phyloP scores from a whole-genome alignment of 306 rosid genomes.

The Albizia julibrissin region DNA sequence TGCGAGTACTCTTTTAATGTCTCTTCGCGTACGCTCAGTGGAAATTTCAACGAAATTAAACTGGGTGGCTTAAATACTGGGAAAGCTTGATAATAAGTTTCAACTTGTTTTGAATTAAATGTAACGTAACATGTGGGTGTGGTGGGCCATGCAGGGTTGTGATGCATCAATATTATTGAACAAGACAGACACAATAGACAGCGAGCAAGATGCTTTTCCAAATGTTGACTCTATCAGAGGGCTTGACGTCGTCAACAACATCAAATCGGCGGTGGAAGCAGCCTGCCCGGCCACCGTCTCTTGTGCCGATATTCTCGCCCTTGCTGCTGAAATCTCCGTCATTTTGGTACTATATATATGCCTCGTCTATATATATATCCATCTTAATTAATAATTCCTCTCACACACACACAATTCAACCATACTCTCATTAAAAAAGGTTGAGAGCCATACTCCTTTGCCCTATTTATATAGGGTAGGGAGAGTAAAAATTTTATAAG shows the following conservation, averaged over 20 bases:
- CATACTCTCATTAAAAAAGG: too few species aligned
- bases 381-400: too few species aligned
- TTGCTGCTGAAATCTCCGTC: slow-evolving; percentile 46
- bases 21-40: not conserved
- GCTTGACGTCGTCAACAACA: slow-evolving; percentile 46
- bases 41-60: not conserved
- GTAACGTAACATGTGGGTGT: not conserved
- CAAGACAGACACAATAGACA: slow-evolving; percentile 37
- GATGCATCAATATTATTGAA: slow-evolving; percentile 61
- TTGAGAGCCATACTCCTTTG: too few species aligned
- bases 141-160: slow-evolving; percentile 49
- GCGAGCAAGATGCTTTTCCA: slow-evolving; percentile 42
- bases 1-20: too few species aligned
- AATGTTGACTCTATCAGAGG: slow-evolving; percentile 56
- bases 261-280: slow-evolving; percentile 45
- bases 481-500: too few species aligned
- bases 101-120: too few species aligned
- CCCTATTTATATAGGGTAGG: too few species aligned
- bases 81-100: too few species aligned
- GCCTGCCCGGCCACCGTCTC: slow-evolving; percentile 51
- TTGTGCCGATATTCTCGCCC: slow-evolving; percentile 60
- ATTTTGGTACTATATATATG: not conserved
- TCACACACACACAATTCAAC: too few species aligned
- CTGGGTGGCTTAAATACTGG: not conserved
- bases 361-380: too few species aligned